Conservation (phyloP, 805 yeast species). For the Zygosaccharomyces rouxii region DNA sequence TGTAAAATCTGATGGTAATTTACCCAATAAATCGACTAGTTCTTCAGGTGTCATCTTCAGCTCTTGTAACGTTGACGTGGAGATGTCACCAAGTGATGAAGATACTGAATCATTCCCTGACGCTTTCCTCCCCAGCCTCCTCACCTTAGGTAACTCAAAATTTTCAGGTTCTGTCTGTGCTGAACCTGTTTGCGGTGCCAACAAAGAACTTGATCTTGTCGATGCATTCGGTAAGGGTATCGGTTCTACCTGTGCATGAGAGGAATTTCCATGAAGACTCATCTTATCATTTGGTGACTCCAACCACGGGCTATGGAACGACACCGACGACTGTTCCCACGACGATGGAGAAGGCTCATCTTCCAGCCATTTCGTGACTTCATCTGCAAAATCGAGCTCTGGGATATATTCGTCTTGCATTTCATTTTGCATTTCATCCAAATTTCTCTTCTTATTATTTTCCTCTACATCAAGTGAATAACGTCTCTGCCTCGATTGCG, state of each 20-base stretch:
- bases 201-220: slow-evolving; percentile 5
- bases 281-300: not conserved
- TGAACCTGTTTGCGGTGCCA: slow-evolving; percentile 15
- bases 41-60: slow-evolving; percentile 26
- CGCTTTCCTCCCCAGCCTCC: not conserved
- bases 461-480: slow-evolving; percentile 5
- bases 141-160: slow-evolving; percentile 1
- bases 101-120: slow-evolving; percentile 13
- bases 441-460: slow-evolving; percentile 3
- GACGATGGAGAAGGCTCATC: slow-evolving; percentile 2
- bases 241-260: slow-evolving; percentile 37
- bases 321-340: not conserved
- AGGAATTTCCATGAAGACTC: slow-evolving; percentile 14
- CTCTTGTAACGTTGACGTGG: slow-evolving; percentile 15
- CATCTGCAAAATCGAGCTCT: slow-evolving; percentile 54
- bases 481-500: slow-evolving; percentile 9
- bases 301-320: slow-evolving; percentile 1
- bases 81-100: slow-evolving; percentile 18
- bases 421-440: slow-evolving; percentile 61
- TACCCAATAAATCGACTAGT: slow-evolving; percentile 30
- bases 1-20: slow-evolving; percentile 49
- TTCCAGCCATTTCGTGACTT: slow-evolving; percentile 46
- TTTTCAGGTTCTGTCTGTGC: not conserved
- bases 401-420: slow-evolving; percentile 77
- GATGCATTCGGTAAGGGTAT: slow-evolving; percentile 34